phyloP scores from a whole-genome alignment of 371 early-diverging fungal species.

The Actinomortierella ambigua region DNA sequence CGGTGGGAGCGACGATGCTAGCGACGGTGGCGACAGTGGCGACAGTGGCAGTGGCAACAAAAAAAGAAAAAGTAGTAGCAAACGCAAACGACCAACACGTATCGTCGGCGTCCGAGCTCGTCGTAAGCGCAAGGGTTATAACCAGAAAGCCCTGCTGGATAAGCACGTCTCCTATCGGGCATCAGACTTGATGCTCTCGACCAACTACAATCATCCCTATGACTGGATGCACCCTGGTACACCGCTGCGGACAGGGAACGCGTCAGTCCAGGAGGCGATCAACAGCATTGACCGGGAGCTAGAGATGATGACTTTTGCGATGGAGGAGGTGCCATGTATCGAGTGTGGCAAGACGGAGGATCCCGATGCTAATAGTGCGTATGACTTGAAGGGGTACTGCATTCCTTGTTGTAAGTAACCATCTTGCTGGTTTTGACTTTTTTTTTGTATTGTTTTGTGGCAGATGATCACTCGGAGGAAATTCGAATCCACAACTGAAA shows the following conservation, averaged over 20 bases:
- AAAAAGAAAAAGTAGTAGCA: no score
- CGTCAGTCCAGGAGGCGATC: neutral
- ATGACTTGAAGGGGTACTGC: neutral
- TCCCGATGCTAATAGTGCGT: neutral
- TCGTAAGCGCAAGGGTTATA: neutral
- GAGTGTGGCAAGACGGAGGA: neutral
- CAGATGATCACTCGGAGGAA: neutral
- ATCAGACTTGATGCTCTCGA: neutral
- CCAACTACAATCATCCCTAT: slow-evolving; percentile 5
- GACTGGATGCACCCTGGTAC: slow-evolving; percentile 25
- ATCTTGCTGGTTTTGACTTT: neutral
- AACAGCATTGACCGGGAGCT: neutral
- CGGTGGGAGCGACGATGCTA: no score
- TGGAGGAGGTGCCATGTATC: neutral
- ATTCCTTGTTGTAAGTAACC: neutral
- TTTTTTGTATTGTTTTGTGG: neutral
- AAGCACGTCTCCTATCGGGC: slow-evolving; percentile 8
- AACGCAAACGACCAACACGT: neutral
- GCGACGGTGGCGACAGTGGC: no score
- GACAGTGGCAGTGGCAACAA: no score
- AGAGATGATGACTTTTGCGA: neutral
- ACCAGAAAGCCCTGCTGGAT: slow-evolving; percentile 9
- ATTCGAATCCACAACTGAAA: neutral
- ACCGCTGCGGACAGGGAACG: slow-evolving; percentile 3
- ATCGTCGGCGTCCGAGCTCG: neutral